Conservation (phyloP, 176 grass and related monocot species). For the maize (Zea mays) region DNA sequence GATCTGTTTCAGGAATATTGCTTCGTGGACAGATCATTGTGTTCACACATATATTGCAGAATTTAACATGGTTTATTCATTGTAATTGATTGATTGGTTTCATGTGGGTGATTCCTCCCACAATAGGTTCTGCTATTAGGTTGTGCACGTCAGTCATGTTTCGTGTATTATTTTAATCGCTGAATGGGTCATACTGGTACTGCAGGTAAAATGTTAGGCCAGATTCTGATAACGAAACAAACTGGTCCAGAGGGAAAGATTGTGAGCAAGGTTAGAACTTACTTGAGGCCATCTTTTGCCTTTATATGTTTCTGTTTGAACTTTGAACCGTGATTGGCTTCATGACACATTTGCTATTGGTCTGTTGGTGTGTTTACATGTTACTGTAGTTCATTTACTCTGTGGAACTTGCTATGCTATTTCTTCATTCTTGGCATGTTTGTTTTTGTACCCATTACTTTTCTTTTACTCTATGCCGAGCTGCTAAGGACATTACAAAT, state of each 20-base stretch:
- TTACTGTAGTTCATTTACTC: background rate
- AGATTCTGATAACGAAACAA: constrained; percentile 98
- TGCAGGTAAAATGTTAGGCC: constrained; percentile 97
- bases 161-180: background rate
- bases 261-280: constrained; percentile 86
- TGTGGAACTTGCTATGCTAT: constrained; percentile 16
- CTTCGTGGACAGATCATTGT: background rate
- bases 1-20: background rate
- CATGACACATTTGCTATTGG: background rate
- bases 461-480: background rate
- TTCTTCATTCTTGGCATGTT: background rate
- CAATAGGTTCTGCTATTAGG: background rate
- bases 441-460: constrained; percentile 11
- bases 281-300: background rate
- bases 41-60: constrained; percentile 12
- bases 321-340: constrained; percentile 27
- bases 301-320: constrained; percentile 11
- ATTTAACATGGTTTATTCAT: constrained; percentile 9
- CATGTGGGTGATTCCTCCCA: background rate
- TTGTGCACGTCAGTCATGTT: background rate
- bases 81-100: constrained; percentile 6
- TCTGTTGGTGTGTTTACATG: background rate
- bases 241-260: constrained; percentile 92
- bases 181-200: constrained; percentile 20
- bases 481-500: background rate